Evolutionary conservation across 257 asterid genomes (phyloP).

Genomic region (Salvia miltiorrhiza): DNA sequence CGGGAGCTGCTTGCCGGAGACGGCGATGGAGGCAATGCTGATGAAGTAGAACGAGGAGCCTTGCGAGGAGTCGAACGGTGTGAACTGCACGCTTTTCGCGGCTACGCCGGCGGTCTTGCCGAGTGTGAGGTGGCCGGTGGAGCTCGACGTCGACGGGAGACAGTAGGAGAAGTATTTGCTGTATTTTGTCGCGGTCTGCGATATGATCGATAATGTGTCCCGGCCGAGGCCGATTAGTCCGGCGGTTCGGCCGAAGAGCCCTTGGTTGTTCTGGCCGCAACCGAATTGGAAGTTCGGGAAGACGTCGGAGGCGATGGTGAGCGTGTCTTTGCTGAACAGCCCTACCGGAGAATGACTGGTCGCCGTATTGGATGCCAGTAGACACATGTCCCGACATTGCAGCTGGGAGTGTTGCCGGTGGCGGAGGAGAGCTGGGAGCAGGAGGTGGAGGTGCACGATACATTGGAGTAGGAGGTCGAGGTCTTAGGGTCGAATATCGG

Average conservation of each 20-base stretch:
- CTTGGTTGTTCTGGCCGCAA: slow-evolving; percentile 69
- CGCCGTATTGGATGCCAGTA: slow-evolving; percentile 66
- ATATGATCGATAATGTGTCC: slow-evolving; percentile 45
- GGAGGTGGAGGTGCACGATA: slow-evolving; percentile 38
- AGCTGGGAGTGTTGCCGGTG: slow-evolving; percentile 37
- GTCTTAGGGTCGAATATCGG: slow-evolving; percentile 53
- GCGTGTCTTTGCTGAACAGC: slow-evolving; percentile 40
- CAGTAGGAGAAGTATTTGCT: slow-evolving; percentile 73
- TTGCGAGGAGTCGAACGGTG: slow-evolving; percentile 43
- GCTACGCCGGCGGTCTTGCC: slow-evolving; percentile 34
- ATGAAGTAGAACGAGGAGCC: slow-evolving; percentile 48
- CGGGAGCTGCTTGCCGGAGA: slow-evolving; percentile 48
- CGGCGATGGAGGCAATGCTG: slow-evolving; percentile 33
- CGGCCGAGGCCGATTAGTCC: slow-evolving; percentile 75
- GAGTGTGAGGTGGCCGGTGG: slow-evolving; percentile 61
- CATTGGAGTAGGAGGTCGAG: slow-evolving; percentile 53
- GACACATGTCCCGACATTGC: slow-evolving; percentile 40
- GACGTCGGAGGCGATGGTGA: slow-evolving; percentile 37
- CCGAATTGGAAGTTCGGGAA: slow-evolving; percentile 54
- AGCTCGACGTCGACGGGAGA: slow-evolving; percentile 56
- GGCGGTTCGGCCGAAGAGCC: slow-evolving; percentile 53
- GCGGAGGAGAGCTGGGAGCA: slow-evolving; percentile 44
- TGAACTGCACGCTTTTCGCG: slow-evolving; percentile 24
- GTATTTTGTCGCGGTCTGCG: slow-evolving; percentile 54
- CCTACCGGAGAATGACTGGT: slow-evolving; percentile 61